Evolutionary conservation across 2,329 filamentous ascomycete species (phyloP).

Genomic region (Chaetomium globosum): DNA sequence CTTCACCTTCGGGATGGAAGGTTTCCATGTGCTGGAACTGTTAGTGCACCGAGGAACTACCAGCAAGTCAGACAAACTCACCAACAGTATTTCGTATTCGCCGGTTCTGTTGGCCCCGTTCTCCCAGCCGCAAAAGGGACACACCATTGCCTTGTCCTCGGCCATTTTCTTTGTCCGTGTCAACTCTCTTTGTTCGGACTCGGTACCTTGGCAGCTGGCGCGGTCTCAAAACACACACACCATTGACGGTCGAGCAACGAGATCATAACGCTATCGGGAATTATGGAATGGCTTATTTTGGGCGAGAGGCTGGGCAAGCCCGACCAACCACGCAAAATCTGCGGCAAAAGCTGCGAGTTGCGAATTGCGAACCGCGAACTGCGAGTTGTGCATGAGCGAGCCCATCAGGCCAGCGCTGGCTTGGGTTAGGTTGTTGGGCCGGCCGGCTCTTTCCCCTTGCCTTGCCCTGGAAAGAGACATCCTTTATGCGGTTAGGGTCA

Average conservation of each 20-base stretch:
- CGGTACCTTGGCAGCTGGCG: background rate
- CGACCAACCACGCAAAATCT: background rate
- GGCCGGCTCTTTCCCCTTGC: background rate
- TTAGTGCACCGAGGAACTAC: background rate
- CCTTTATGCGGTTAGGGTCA: slow-evolving; percentile 18
- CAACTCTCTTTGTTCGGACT: slow-evolving; percentile 9
- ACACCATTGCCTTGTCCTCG: slow-evolving; percentile 27
- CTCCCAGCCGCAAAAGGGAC: slow-evolving; percentile 46
- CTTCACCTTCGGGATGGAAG: slow-evolving; percentile 37
- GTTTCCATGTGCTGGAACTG: slow-evolving; percentile 39
- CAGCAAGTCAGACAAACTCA: slow-evolving; percentile 33
- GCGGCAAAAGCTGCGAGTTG: too few species aligned
- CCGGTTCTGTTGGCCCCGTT: slow-evolving; percentile 36
- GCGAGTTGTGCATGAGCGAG: background rate
- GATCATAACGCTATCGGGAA: slow-evolving; percentile 10
- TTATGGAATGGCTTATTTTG: background rate
- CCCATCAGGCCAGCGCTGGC: background rate
- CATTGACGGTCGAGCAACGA: background rate
- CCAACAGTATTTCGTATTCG: slow-evolving; percentile 44
- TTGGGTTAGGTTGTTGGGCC: background rate
- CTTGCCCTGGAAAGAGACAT: slow-evolving; percentile 4
- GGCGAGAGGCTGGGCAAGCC: background rate
- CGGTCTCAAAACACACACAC: slow-evolving; percentile 10
- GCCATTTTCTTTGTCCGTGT: slow-evolving; percentile 22
- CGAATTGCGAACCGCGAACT: background rate